Evolutionary conservation across 2,329 filamentous ascomycete genomes (phyloP), one percentile per base, ranked within the genome.

Genomic region (Didymella lethalis): DNA sequence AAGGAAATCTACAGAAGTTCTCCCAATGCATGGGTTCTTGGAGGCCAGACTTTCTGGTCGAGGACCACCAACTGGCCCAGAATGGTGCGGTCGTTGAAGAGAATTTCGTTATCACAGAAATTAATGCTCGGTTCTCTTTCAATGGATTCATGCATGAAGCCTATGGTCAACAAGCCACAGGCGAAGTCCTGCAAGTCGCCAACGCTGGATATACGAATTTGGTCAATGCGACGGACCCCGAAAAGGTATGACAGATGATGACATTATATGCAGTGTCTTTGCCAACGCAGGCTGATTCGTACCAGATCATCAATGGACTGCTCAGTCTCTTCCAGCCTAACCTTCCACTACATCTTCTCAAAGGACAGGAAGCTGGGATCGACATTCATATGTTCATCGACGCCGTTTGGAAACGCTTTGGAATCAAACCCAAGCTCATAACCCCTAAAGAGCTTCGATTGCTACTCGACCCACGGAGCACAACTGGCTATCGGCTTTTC

Each of bases 101-200:
- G 29, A 48, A 48, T 25, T 48, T 48, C 20, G 32, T 48, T 31
- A 48, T 48, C 31, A 48, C 46, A 12, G 46, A 48, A 48, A 48
- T 48, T n/a, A 48, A 48, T 48, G 46, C 46, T 48, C 46, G 46
- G 23, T 48, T 48, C 29, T 48, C 46, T n/a, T 48, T 48, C 46
- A 48, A 48, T 36, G 46, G 46, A 36, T 48, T 48, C 46, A 48
- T 48, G 46, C 46, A 48, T 25, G 46, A 38, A 38, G 46, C 46
- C 32, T 48, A 48, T 36, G 46, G 46, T 36, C 46, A 48, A 20
- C 46, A 48, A 48, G 46, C 29, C 32, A 34, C 32, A 38, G 29
- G 32, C 32, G 32, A 38, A 25, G 31, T 36, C 32, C 46, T 48
- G 46, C 12, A 48, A 36, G 26, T 34, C 36, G 20, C 46, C 20